Percentiles rank a stretch among this genome's conserved stretches.
Evolutionary conservation across 2,329 filamentous ascomycete genomes (phyloP).

Genomic region (Cryphonectria japonica): DNA sequence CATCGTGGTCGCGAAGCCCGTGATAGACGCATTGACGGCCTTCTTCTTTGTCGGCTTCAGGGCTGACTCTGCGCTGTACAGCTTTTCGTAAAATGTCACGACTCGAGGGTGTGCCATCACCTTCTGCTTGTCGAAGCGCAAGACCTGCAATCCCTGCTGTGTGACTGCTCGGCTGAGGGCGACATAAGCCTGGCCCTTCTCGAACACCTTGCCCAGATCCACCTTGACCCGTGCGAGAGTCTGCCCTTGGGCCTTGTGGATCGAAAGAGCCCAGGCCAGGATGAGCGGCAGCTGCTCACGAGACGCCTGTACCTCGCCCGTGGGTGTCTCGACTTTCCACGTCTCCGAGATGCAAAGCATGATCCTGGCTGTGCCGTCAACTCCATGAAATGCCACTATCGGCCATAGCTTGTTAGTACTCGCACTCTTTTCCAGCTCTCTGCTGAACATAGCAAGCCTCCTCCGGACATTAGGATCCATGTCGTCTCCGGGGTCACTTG

Average conservation of each 20-base stretch:
- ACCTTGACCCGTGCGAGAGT: conserved; percentile 94
- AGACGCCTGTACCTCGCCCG: conserved; percentile 88
- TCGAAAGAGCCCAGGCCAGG: conserved; percentile 93
- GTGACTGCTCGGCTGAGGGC: conserved; percentile 90
- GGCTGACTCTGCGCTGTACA: conserved; percentile 69
- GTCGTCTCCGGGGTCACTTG: conserved; percentile 34
- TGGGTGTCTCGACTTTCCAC: conserved; percentile 98
- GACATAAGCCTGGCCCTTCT: conserved; percentile 97
- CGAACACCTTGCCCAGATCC: conserved; percentile 88
- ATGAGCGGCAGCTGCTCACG: conserved; percentile 85
- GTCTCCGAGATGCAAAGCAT: conserved; percentile 84
- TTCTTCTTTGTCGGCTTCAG: conserved; percentile 35
- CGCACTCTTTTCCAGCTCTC: conserved; percentile 42
- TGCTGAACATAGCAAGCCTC: conserved; percentile 58
- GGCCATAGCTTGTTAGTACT: conserved; percentile 67
- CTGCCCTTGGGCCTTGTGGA: conserved; percentile 97
- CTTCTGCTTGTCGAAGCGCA: conserved; percentile 85
- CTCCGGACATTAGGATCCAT: conserved; percentile 51
- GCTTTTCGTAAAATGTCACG: conserved; percentile 79
- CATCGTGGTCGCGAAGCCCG: conserved; percentile 46
- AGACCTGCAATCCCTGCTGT: conserved; percentile 83
- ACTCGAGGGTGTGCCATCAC: conserved; percentile 94
- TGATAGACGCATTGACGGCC: conserved; percentile 38
- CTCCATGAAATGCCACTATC: conserved; percentile 79
- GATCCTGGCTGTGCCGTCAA: conserved; percentile 75